Percentiles rank a stretch among this genome's conserved stretches.
These are phyloP conservation scores for Lentinula guzmanii DNA, from an alignment of 768 basidiomycete species.

Conservation along the genomic window DNA sequence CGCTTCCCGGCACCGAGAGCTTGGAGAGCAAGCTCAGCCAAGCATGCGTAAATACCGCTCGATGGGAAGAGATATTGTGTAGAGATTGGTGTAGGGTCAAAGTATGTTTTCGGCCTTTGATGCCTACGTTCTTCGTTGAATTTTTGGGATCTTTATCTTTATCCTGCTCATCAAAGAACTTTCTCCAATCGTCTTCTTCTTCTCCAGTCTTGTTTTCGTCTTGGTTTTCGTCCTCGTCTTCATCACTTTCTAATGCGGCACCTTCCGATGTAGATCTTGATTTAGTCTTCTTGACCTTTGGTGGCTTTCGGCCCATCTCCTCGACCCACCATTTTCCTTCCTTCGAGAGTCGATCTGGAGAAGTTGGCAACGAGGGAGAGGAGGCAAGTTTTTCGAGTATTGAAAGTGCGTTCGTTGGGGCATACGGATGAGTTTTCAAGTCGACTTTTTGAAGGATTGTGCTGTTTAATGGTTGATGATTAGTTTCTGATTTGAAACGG, in stretches of 20 bases:
- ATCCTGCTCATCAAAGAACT: slow-evolving; percentile 71
- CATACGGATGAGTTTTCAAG: slow-evolving; percentile 27
- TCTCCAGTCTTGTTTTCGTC: slow-evolving; percentile 24
- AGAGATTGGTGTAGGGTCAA: slow-evolving; percentile 74
- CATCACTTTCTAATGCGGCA: slow-evolving; percentile 21
- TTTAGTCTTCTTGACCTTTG: slow-evolving; percentile 31
- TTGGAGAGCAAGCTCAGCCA: slow-evolving; percentile 72
- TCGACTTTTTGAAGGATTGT: slow-evolving; percentile 18
- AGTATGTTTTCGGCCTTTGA: slow-evolving; percentile 47
- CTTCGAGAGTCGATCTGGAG: slow-evolving; percentile 66
- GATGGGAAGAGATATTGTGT: slow-evolving; percentile 71
- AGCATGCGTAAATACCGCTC: slow-evolving; percentile 73
- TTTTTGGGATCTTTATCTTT: slow-evolving; percentile 17
- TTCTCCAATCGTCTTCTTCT: slow-evolving; percentile 69
- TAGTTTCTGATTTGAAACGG: not conserved
- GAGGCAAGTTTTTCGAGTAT: slow-evolving; percentile 63
- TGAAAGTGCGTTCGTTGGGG: slow-evolving; percentile 45
- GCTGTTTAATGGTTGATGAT: slow-evolving; percentile 6
- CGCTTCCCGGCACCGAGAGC: slow-evolving; percentile 34
- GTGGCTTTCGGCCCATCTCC: slow-evolving; percentile 55
- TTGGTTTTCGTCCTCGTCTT: slow-evolving; percentile 28
- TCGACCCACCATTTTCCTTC: slow-evolving; percentile 77
- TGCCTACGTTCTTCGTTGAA: slow-evolving; percentile 22
- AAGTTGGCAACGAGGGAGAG: slow-evolving; percentile 59
- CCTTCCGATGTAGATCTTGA: slow-evolving; percentile 6